Evolutionary conservation across 768 basidiomycete genomes (phyloP), one percentile per base, ranked within the genome.

Genomic region (Phlebiopsis flavidoalba): DNA sequence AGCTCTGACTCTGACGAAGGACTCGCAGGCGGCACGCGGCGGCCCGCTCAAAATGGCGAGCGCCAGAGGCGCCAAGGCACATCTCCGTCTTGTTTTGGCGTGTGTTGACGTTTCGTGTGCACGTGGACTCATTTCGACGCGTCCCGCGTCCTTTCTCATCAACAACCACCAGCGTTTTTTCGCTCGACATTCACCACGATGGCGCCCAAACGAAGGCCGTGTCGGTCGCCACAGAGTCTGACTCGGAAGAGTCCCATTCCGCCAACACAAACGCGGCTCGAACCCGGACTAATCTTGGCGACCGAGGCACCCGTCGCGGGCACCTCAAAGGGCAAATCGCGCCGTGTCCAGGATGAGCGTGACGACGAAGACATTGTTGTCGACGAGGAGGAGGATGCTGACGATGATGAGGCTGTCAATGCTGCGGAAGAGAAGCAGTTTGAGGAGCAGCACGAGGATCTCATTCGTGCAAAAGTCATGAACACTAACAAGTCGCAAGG

Each of bases 401-500:
- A 57, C 1, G 60, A 57, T 40, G 54, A 59, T n/a, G 46, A 37
- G 11, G 54, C 62, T 17, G 66, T 68, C 10, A 73, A 79, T 54
- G 82, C 84, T 59, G 80, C 80, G 35, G 83, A 83, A n/a, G 87
- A 89, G 58, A 81, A 83, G 62, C 75, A 78, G 67, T 86, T 89
- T 60, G 89, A 91, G 63, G 79, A 81, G 60, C 78, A 83, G 52
- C 76, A 87, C 57, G 82, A 81, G 8, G 83, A 80, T 48, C 76
- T 74, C 40, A 78, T 89, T 53, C 83, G 83, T 12, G 80, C 77
- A 22, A 78, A 77, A 49, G 74, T 90, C 45, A 80, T 83, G 65
- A 77, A 65, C 35, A 76, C 72, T 62, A 72, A 68, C 55, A 75
- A 71, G 60, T 76, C 65, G 71, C 79, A 74, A 21, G 84, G 85